Evolutionary conservation across 176 grass and related monocot species (phyloP).

Genomic region (Panicum miliaceum): DNA sequence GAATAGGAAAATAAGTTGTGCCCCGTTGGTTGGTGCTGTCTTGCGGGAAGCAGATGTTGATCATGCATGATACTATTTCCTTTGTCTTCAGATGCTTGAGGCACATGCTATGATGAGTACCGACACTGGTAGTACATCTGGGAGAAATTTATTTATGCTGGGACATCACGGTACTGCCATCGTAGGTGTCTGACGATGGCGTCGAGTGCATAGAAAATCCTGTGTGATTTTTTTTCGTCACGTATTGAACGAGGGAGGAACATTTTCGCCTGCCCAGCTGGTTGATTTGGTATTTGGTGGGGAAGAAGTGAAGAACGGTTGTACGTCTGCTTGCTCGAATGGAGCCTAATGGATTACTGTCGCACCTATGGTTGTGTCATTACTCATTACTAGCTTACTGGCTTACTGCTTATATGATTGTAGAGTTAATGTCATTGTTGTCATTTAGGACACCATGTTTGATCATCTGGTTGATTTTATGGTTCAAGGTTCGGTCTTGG

Average conservation of each 20-base stretch:
- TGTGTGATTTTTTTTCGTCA: neutral
- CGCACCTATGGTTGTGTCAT: neutral
- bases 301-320: neutral
- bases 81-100: neutral
- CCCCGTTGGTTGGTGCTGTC: constrained; percentile 1
- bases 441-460: neutral
- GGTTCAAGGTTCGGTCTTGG: neutral
- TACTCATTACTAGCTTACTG: neutral
- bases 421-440: neutral
- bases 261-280: neutral
- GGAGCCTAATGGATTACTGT: neutral
- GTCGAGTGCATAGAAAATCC: neutral
- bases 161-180: neutral
- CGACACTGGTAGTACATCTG: neutral
- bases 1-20: neutral
- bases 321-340: neutral
- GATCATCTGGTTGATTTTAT: neutral
- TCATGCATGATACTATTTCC: neutral
- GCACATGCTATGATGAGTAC: neutral
- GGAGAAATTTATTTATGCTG: neutral
- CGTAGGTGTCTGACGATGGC: neutral
- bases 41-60: neutral
- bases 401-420: neutral
- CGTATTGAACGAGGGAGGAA: neutral
- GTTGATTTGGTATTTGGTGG: neutral